Evolutionary conservation across 108 stramenopile genomes (phyloP).

Genomic region (Stephanodiscus triporus): DNA sequence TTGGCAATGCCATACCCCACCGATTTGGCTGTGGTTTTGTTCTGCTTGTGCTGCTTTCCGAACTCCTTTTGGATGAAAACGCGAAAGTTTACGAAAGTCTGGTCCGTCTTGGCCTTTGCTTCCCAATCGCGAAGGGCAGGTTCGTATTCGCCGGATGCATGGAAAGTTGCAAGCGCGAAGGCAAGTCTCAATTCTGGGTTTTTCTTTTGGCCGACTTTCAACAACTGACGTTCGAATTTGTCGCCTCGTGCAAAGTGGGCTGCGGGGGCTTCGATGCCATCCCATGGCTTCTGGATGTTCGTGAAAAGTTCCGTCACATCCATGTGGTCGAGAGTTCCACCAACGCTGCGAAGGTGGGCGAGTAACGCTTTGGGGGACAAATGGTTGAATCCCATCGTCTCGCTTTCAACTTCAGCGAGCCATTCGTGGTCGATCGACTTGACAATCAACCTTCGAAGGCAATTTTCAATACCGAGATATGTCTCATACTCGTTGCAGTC

Average conservation of each 20-base stretch:
- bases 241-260: too few relatives aligned
- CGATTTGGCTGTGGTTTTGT: conserved; percentile 5
- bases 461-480: not conserved
- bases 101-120: not conserved
- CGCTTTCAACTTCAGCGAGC: conserved; percentile 25
- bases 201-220: too few relatives aligned
- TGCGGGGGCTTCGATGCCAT: too few relatives aligned
- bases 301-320: too few relatives aligned
- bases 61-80: conserved; percentile 6
- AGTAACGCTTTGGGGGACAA: conserved; percentile 10
- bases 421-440: conserved; percentile 27
- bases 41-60: conserved; percentile 4
- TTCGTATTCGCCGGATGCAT: not conserved
- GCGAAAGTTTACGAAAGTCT: conserved; percentile 1
- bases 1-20: conserved; percentile 20
- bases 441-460: not conserved
- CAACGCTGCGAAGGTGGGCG: not conserved
- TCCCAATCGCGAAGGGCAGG: conserved; percentile 4
- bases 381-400: conserved; percentile 37
- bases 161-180: not conserved
- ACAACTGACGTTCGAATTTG: too few relatives aligned
- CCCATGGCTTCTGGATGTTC: too few relatives aligned
- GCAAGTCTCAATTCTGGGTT: too few relatives aligned
- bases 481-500: conserved; percentile 12
- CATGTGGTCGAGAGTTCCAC: too few relatives aligned